Evolutionary conservation across 1,139 yeast species (phyloP).

Genomic region (Saccharomyces hybrid): DNA sequence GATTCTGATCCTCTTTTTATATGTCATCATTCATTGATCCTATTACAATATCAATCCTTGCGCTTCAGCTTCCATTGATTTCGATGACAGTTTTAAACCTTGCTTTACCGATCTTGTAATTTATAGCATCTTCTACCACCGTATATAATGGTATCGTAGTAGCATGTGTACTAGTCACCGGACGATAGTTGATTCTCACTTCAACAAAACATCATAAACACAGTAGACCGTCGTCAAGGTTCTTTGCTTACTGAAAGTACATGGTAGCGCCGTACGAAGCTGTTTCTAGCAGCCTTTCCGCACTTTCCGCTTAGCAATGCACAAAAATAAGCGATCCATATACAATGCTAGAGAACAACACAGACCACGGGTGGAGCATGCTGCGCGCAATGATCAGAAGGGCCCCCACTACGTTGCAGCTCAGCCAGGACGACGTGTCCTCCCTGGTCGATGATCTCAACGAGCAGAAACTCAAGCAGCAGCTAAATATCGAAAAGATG

Average conservation of each 20-base stretch:
- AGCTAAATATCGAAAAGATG: slow-evolving; percentile 1
- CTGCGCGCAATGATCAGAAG: slow-evolving; percentile 11
- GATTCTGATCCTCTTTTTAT: too few relatives aligned
- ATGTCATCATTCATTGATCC: too few relatives aligned
- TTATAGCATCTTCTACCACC: too few relatives aligned
- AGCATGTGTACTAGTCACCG: neutral
- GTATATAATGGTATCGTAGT: neutral
- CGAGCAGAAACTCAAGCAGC: slow-evolving; percentile 10
- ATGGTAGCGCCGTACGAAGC: neutral
- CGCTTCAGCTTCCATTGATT: too few relatives aligned
- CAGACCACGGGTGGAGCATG: neutral
- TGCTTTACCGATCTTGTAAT: too few relatives aligned
- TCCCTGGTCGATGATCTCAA: slow-evolving; percentile 15
- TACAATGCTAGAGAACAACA: neutral
- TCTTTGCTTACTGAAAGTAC: neutral
- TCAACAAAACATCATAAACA: neutral
- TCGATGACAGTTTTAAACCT: too few relatives aligned
- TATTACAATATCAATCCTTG: too few relatives aligned
- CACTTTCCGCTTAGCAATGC: neutral
- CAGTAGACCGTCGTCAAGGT: neutral
- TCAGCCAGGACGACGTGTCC: slow-evolving; percentile 13
- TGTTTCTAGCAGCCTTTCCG: neutral
- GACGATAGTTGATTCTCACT: neutral
- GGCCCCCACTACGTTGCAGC: slow-evolving; percentile 12
- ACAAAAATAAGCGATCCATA: neutral